These are phyloP conservation scores for Colletotrichum gloeosporioides DNA, from an alignment of 2,329 filamentous ascomycete species.

Conservation along the genomic window DNA sequence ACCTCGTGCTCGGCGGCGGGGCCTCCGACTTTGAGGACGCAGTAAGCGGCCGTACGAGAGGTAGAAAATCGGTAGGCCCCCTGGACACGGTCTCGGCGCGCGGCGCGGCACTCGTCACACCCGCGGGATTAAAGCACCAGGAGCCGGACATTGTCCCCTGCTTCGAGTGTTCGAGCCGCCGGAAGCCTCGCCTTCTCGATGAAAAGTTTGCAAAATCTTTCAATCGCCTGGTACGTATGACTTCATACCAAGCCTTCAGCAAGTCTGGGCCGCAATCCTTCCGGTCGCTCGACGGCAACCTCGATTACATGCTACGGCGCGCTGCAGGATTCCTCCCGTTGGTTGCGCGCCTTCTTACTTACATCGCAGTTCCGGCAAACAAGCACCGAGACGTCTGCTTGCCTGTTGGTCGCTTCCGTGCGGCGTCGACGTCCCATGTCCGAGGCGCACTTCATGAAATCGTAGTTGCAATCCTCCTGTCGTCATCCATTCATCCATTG, in stretches of 20 bases:
- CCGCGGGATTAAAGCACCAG: not conserved
- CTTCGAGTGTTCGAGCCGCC: not conserved
- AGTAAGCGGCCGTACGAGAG: not conserved
- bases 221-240: not conserved
- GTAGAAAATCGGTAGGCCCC: not conserved
- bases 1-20: conserved; percentile 5
- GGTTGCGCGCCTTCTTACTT: not conserved
- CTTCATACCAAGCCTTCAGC: conserved; percentile 18
- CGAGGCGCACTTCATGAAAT: not conserved
- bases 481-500: not conserved
- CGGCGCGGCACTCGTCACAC: conserved; percentile 18
- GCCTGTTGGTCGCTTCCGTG: not conserved
- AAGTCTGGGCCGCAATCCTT: not conserved
- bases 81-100: not conserved
- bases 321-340: not conserved
- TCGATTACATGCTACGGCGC: not conserved
- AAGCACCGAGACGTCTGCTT: not conserved
- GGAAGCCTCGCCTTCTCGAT: not conserved
- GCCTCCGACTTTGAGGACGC: not conserved
- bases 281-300: not conserved
- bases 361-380: not conserved
- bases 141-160: not conserved
- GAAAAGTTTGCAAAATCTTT: not conserved
- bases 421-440: not conserved
- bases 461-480: not conserved